Conservation (phyloP, 2,329 filamentous ascomycete genomes). For the Aspergillus unguis region DNA sequence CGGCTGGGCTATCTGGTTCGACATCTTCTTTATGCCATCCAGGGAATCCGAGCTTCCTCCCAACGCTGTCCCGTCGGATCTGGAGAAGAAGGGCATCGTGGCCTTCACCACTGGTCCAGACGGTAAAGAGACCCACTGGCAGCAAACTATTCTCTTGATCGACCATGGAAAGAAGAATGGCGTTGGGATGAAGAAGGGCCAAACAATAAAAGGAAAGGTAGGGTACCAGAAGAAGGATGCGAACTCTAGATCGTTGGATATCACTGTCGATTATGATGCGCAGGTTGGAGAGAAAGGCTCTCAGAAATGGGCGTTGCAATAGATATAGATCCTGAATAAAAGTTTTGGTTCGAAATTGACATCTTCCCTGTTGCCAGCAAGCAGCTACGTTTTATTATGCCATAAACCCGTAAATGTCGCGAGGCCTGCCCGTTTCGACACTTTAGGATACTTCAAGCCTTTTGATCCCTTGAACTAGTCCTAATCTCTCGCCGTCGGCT, state of each 20-base stretch:
- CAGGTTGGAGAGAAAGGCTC: constrained; percentile 40
- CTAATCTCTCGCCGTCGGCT: constrained; percentile 10
- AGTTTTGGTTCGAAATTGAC: constrained; percentile 3
- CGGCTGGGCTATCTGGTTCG: constrained; percentile 89
- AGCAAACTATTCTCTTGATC: constrained; percentile 72
- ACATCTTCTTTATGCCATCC: constrained; percentile 79
- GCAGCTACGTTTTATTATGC: not conserved
- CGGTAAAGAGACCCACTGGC: constrained; percentile 82
- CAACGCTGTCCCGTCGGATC: constrained; percentile 58
- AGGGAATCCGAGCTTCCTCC: constrained; percentile 48
- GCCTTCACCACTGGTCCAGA: constrained; percentile 84
- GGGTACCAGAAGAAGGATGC: constrained; percentile 67
- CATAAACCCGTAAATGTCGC: not conserved
- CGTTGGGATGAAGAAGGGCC: constrained; percentile 50
- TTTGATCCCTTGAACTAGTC: not conserved
- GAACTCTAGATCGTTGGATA: constrained; percentile 65
- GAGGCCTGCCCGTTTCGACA: constrained; percentile 2
- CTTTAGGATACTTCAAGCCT: constrained; percentile 11
- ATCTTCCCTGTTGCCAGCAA: not conserved
- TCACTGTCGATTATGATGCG: constrained; percentile 61
- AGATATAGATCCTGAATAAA: constrained; percentile 17
- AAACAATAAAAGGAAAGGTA: constrained; percentile 63
- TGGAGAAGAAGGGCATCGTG: constrained; percentile 62
- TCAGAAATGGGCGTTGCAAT: constrained; percentile 44
- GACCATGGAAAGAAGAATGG: constrained; percentile 54